phyloP scores from a whole-genome alignment of 352 stramenopile genomes.

The Globisporangium polare region DNA sequence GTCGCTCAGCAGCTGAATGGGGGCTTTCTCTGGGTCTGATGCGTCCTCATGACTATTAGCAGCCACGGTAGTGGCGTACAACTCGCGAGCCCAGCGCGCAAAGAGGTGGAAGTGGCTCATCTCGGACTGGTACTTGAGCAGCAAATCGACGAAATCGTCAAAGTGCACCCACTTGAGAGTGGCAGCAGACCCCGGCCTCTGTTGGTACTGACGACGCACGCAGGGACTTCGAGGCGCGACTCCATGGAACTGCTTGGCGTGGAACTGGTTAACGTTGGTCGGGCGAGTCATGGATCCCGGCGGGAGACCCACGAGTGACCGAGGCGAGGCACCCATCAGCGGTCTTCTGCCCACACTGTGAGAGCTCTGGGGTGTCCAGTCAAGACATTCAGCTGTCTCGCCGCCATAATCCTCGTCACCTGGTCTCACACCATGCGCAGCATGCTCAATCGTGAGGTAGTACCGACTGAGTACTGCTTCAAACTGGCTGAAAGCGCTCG shows the following conservation, averaged over 20 bases:
- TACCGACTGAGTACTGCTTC: constrained; percentile 43
- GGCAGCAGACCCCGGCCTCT: neutral
- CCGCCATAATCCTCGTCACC: neutral
- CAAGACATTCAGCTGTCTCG: neutral
- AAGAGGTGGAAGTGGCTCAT: constrained; percentile 72
- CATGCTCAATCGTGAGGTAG: constrained; percentile 12
- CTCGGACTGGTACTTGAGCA: constrained; percentile 54
- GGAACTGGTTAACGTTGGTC: constrained; percentile 61
- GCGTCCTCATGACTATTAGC: neutral
- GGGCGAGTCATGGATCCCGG: constrained; percentile 26
- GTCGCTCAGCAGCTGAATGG: constrained; percentile 38
- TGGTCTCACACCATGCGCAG: neutral
- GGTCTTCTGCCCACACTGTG: neutral
- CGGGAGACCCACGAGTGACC: neutral
- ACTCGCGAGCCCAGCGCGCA: constrained; percentile 46
- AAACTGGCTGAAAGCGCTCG: constrained; percentile 43
- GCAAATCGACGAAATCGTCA: constrained; percentile 48
- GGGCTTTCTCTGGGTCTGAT: neutral
- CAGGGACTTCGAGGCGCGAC: constrained; percentile 45
- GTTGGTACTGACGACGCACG: constrained; percentile 23
- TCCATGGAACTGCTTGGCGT: constrained; percentile 45
- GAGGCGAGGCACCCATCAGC: neutral
- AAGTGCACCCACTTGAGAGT: constrained; percentile 44
- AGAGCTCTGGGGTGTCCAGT: neutral
- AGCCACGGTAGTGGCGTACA: constrained; percentile 33